phyloP scores from a whole-genome alignment of 2,329 filamentous ascomycete species.

The Neobulgaria alba region DNA sequence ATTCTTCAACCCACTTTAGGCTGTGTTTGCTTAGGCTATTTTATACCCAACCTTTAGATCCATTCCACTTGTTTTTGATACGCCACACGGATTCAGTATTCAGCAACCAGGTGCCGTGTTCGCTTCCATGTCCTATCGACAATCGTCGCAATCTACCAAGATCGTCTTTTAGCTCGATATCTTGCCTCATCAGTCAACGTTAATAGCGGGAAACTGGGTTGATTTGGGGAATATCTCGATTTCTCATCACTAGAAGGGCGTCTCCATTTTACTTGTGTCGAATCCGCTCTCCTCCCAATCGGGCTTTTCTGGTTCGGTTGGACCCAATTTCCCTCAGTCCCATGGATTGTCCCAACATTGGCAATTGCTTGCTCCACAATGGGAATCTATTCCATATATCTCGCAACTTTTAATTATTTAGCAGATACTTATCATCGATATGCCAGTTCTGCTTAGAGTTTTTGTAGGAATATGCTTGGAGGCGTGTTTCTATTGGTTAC shows the following conservation, averaged over 20 bases:
- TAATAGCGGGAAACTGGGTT: conserved; percentile 8
- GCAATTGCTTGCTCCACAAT: conserved; percentile 69
- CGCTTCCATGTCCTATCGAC: conserved; percentile 62
- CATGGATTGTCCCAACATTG: conserved; percentile 65
- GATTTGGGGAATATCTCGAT: conserved; percentile 17
- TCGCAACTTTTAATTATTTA: conserved; percentile 88
- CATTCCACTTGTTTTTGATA: conserved; percentile 67
- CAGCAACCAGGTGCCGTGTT: conserved; percentile 67
- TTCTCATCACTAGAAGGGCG: conserved; percentile 59
- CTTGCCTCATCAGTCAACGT: conserved; percentile 25
- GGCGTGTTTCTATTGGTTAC: conserved; percentile 76
- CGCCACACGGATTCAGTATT: conserved; percentile 58
- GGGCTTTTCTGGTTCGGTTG: conserved; percentile 73
- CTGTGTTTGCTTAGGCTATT: conserved; percentile 81
- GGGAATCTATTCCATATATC: conserved; percentile 79
- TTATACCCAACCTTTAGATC: conserved; percentile 79
- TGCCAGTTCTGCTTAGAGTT: conserved; percentile 77
- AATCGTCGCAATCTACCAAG: conserved; percentile 61
- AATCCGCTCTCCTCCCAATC: conserved; percentile 64
- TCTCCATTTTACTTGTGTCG: conserved; percentile 75
- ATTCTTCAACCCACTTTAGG: conserved; percentile 84
- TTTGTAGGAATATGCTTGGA: conserved; percentile 75
- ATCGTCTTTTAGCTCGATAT: conserved; percentile 49
- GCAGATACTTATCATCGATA: conserved; percentile 82
- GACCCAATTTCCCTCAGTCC: conserved; percentile 51